Evolutionary conservation across 306 rosid species (phyloP).

Genomic region (Cajanus cajan): DNA sequence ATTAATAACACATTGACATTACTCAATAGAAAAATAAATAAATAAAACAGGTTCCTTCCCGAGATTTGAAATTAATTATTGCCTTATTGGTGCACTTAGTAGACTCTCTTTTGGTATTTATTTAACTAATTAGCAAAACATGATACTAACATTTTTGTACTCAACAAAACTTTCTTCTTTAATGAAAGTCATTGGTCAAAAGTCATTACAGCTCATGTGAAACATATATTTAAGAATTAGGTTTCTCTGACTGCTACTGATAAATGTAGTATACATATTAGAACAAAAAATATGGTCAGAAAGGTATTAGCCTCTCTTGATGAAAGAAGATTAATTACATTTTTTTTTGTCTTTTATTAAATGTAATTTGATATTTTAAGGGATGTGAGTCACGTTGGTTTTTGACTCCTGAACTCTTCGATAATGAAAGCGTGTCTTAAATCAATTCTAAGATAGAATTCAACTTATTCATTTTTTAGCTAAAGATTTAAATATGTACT

Average conservation of each 20-base stretch:
- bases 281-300: constrained; percentile 7
- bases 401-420: not conserved
- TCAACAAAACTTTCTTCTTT: not conserved
- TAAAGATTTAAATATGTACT: not conserved
- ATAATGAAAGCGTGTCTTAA: constrained; percentile 15
- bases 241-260: not conserved
- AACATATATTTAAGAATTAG: not conserved
- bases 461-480: not conserved
- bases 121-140: not conserved
- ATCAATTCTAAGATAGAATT: not conserved
- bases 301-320: not conserved
- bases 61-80: not conserved
- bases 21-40: too few species aligned
- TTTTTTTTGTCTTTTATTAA: not conserved
- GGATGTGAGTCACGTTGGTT: constrained; percentile 14
- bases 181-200: constrained; percentile 24
- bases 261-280: not conserved
- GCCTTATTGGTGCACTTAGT: not conserved
- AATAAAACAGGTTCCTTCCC: not conserved
- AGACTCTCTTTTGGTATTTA: not conserved
- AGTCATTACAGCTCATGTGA: not conserved
- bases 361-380: not conserved
- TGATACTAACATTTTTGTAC: not conserved
- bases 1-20: not conserved
- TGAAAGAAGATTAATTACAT: not conserved